These are phyloP conservation scores for Pseudogymnoascus sp. DNA, from an alignment of 2,329 filamentous ascomycete species.

Conservation along the genomic window DNA sequence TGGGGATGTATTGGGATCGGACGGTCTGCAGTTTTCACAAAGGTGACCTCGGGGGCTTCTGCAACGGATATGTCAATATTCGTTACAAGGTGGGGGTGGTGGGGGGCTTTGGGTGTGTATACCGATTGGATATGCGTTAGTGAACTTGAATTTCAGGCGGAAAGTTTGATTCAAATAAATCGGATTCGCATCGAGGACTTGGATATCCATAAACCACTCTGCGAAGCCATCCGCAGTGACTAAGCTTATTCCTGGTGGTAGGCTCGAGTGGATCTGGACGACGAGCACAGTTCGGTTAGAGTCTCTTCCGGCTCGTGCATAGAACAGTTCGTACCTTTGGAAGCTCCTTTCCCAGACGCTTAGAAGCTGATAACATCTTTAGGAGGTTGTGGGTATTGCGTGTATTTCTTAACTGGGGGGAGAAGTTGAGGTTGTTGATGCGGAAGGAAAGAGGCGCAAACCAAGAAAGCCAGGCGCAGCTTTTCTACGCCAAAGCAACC, in stretches of 20 bases:
- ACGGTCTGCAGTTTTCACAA: slow-evolving; percentile 58
- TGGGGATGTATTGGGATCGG: slow-evolving; percentile 92
- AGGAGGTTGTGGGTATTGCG: background rate
- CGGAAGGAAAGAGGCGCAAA: slow-evolving; percentile 4
- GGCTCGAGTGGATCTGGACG: slow-evolving; percentile 26
- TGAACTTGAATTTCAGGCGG: slow-evolving; percentile 82
- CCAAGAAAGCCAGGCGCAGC: slow-evolving; percentile 7
- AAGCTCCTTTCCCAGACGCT: slow-evolving; percentile 55
- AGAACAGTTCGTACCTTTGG: slow-evolving; percentile 39
- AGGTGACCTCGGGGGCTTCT: slow-evolving; percentile 95
- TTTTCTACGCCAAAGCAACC: slow-evolving; percentile 5
- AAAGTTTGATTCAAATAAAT: slow-evolving; percentile 76
- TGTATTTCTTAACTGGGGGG: background rate
- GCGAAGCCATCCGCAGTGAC: slow-evolving; percentile 75
- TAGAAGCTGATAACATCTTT: slow-evolving; percentile 39
- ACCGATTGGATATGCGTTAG: slow-evolving; percentile 84
- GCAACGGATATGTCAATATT: slow-evolving; percentile 11
- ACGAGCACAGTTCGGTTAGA: background rate
- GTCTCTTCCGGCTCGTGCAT: background rate
- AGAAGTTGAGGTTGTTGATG: background rate
- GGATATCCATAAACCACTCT: slow-evolving; percentile 89
- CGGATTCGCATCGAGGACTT: slow-evolving; percentile 83
- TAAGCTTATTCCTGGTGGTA: slow-evolving; percentile 66
- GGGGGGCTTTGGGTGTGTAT: slow-evolving; percentile 24
- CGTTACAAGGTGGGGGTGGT: background rate